These are phyloP conservation scores for Tagetes erecta DNA, from an alignment of 129 eudicot genomes.

Conservation along the genomic window DNA sequence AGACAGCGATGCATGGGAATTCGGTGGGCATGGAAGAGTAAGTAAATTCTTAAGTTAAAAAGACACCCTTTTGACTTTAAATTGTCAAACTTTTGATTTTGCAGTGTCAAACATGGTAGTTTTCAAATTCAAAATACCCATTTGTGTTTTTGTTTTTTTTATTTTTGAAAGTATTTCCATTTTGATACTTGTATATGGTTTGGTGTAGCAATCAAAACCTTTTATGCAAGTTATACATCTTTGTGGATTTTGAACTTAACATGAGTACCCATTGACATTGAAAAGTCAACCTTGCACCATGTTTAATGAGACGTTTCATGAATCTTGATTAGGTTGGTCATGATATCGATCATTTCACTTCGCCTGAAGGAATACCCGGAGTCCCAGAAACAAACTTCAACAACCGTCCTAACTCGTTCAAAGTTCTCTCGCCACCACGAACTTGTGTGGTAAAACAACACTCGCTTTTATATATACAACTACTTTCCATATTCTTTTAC, in stretches of 20 bases:
- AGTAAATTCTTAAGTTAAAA: constrained; percentile 19
- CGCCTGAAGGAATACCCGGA: constrained; percentile 92
- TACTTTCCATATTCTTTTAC: background rate
- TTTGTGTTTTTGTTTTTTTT: background rate
- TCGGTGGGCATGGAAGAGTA: constrained; percentile 98
- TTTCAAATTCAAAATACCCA: background rate
- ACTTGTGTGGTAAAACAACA: constrained; percentile 78
- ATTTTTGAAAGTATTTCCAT: background rate
- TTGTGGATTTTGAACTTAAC: background rate
- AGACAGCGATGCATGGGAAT: constrained; percentile 93
- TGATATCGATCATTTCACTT: constrained; percentile 83
- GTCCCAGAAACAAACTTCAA: constrained; percentile 95
- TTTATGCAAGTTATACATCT: background rate
- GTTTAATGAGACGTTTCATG: constrained; percentile 17
- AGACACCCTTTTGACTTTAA: too few relatives aligned
- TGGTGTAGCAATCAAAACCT: background rate
- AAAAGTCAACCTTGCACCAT: background rate
- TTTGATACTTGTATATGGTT: background rate
- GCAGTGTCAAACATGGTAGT: background rate
- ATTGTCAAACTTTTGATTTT: too few relatives aligned
- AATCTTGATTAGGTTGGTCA: constrained; percentile 74
- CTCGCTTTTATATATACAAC: background rate
- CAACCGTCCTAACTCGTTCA: constrained; percentile 95
- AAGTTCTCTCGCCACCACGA: constrained; percentile 89
- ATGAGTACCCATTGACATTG: background rate